Base-by-base conservation (phyloP, 2,329 filamentous ascomycete genomes). In the Aspergillus versicolor region DNA sequence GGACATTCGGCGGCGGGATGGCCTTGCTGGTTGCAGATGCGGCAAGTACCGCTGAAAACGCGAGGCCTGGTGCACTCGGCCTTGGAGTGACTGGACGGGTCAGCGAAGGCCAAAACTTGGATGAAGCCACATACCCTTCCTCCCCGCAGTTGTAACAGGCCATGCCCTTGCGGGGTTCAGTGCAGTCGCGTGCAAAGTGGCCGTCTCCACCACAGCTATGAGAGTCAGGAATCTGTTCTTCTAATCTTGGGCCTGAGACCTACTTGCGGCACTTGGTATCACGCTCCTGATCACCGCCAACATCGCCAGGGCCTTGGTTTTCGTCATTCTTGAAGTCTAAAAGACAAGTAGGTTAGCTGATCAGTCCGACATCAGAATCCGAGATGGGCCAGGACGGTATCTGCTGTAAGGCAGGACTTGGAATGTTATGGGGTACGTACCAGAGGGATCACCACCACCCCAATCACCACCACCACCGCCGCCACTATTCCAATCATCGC, bases 11-110 rank as follows among this genome's bases (percentile, higher is more conserved):
- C 60, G 44, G 75, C 75, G 32, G 72, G 73, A 55, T 81, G 79
- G 3, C 79, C 78, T 61, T 79, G 71, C 61, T 78, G 62, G n/a
- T 72, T 66, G 61, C 79, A 81, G 52, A 75, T 67, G 44, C 74
- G 75, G 63, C 79, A 81, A 38, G 71, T 66, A 12, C 79, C 79
- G 32, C 71, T 79, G 67, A 80, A 80, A 19, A 78, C 73, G 44
- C 74, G 75, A 49, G 77, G 77, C 27, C 79, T 74, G 17, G 77
- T 70, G 58, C 79, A 81, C 2, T 80, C 75, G 1, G 66, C 63
- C 62, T 79, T 80, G 62, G 57, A 67, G 54, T 80, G 77, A 15
- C 75, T 78, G 52, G 5, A 38, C 3, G 27, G 37, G 21, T 53
- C 54, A 54, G 62, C 43, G 38, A 34, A 12, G 37, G 27, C 12